These are phyloP conservation scores for Phytophthora pisi DNA, from an alignment of 352 stramenopile species.

Conservation along the genomic window DNA sequence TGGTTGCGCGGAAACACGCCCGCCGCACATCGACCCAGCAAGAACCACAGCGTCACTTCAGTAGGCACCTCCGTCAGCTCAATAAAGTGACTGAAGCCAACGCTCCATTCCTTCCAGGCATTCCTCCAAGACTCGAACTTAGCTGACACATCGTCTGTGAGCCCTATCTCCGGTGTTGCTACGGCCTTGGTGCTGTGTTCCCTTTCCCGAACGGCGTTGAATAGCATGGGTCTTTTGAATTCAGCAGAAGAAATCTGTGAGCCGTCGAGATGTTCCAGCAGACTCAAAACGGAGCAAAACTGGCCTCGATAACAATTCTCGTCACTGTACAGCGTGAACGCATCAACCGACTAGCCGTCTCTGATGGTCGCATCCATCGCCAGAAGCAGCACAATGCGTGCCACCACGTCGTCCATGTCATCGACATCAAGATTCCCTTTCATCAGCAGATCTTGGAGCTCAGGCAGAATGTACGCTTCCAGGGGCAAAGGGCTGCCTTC, in stretches of 20 bases:
- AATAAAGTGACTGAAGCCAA: background rate
- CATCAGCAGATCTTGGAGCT: background rate
- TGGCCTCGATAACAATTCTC: background rate
- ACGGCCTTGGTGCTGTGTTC: too few relatives aligned
- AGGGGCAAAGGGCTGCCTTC: background rate
- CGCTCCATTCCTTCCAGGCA: background rate
- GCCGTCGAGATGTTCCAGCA: too few relatives aligned
- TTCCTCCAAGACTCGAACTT: background rate
- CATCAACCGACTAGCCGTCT: background rate
- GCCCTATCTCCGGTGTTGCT: background rate
- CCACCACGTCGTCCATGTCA: background rate
- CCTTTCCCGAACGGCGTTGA: too few relatives aligned
- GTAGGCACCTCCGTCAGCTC: background rate
- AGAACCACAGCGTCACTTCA: background rate
- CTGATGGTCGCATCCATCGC: background rate
- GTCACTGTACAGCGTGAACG: too few relatives aligned
- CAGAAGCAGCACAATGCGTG: background rate
- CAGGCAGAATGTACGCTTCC: background rate
- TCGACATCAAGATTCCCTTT: background rate
- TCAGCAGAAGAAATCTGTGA: too few relatives aligned
- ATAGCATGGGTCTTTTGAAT: too few relatives aligned
- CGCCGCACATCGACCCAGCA: background rate
- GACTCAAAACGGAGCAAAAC: background rate
- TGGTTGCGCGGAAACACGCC: background rate
- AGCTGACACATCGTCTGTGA: too few relatives aligned